Percentiles rank a stretch among this genome's conserved stretches.
phyloP scores from a whole-genome alignment of 2,329 filamentous ascomycete genomes.

The Ceratocystis cacaofunesta region DNA sequence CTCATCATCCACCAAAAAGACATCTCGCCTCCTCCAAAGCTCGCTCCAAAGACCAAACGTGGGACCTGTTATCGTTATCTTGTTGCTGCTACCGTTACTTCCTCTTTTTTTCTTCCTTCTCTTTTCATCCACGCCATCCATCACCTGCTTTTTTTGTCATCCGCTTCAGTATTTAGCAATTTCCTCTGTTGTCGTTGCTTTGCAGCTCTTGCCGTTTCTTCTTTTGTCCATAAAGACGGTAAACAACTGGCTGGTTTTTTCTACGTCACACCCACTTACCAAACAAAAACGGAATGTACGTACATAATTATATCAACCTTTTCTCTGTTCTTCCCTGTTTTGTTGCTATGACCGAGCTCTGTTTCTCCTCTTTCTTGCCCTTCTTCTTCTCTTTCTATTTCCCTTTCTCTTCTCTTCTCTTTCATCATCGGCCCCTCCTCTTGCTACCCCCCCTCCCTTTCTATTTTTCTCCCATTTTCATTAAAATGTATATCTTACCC shows the following conservation, averaged over 20 bases:
- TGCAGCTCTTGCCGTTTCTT: neutral
- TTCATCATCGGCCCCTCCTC: neutral
- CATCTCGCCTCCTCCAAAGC: neutral
- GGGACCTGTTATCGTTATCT: neutral
- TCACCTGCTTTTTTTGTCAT: neutral
- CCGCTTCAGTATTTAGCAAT: neutral
- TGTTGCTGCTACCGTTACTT: neutral
- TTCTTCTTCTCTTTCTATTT: neutral
- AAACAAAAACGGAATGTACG: neutral
- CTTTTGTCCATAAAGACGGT: neutral
- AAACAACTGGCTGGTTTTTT: neutral
- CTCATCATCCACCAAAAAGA: neutral
- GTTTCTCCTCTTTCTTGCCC: neutral
- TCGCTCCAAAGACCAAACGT: neutral
- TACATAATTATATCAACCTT: neutral
- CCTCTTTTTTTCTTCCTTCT: neutral
- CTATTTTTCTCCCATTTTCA: neutral
- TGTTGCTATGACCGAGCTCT: neutral
- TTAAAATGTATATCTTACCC: slow-evolving; percentile 3
- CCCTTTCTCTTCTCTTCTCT: neutral
- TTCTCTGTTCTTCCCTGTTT: neutral
- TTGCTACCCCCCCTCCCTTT: neutral
- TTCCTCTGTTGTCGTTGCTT: neutral
- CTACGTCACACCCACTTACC: neutral
- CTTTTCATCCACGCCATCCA: neutral